Conservation (phyloP, 306 rosid species). For the Notholithocarpus densiflorus region DNA sequence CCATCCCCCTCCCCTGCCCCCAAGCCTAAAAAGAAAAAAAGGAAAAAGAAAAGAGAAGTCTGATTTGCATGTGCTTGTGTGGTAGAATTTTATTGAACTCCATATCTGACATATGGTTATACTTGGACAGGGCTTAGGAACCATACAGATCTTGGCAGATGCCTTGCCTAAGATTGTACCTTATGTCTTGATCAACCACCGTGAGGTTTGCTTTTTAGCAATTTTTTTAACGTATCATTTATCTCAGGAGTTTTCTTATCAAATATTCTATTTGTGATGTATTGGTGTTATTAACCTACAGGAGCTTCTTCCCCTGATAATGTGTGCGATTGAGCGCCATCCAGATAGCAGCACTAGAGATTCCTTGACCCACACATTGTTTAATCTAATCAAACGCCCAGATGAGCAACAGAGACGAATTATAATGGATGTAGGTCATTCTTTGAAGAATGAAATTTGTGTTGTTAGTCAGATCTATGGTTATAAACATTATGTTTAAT, state of each 20-base stretch:
- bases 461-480: not conserved
- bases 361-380: conserved; percentile 94
- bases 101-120: conserved; percentile 21
- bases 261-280: conserved; percentile 9
- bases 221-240: not conserved
- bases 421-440: conserved; percentile 84
- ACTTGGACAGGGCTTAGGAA: conserved; percentile 69
- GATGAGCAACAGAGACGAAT: conserved; percentile 90
- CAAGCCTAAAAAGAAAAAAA: not conserved
- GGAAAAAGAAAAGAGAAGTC: too few relatives aligned
- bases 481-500: conserved; percentile 15
- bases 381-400: conserved; percentile 96
- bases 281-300: conserved; percentile 33
- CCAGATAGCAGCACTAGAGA: conserved; percentile 93
- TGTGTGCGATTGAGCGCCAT: conserved; percentile 97
- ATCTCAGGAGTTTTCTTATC: not conserved
- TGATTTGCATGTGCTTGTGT: not conserved
- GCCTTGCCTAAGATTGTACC: conserved; percentile 98
- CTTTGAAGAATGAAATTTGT: conserved; percentile 4
- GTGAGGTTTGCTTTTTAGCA: conserved; percentile 61
- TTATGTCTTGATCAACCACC: conserved; percentile 94
- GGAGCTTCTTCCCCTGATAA: conserved; percentile 97
- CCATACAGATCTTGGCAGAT: conserved; percentile 90
- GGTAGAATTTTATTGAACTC: not conserved
- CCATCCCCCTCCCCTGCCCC: not conserved